A percentile compares a stretch with the other conserved stretches of the same genome.
These are phyloP conservation scores for Skeletonema potamos DNA, from an alignment of 108 stramenopile species.

Conservation along the genomic window DNA sequence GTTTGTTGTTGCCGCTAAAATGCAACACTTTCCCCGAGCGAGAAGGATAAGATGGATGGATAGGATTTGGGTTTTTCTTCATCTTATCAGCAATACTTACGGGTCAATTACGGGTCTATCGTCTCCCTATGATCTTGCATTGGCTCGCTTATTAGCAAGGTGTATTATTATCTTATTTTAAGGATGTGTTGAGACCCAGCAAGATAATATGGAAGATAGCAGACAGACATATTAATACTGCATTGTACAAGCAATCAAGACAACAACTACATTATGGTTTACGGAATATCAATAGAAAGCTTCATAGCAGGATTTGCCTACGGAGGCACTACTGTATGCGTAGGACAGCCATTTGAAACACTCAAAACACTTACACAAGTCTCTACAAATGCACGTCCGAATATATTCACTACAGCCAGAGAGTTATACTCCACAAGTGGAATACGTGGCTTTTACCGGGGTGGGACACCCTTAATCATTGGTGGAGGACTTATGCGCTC, in stretches of 20 bases:
- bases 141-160: too few species aligned
- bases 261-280: conserved; percentile 1
- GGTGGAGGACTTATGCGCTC: conserved; percentile 81
- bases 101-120: too few species aligned
- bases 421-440: conserved; percentile 58
- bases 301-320: conserved; percentile 84
- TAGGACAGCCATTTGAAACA: conserved; percentile 87
- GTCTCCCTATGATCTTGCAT: too few species aligned
- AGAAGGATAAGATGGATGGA: too few species aligned
- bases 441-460: conserved; percentile 70
- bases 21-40: too few species aligned
- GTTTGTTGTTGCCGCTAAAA: neutral
- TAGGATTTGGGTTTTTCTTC: too few species aligned
- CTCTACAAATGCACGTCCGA: conserved; percentile 12
- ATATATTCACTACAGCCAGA: conserved; percentile 39
- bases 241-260: neutral
- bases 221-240: too few species aligned
- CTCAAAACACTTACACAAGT: conserved; percentile 70
- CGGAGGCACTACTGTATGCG: conserved; percentile 76
- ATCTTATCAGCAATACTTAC: too few species aligned
- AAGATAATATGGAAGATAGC: too few species aligned
- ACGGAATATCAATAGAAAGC: conserved; percentile 39
- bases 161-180: too few species aligned
- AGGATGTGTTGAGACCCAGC: too few species aligned
- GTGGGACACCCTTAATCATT: conserved; percentile 72